Evolutionary conservation across 1,139 yeast species (phyloP), one percentile per base, ranked within the genome.

Genomic region (Pichia inconspicua): DNA sequence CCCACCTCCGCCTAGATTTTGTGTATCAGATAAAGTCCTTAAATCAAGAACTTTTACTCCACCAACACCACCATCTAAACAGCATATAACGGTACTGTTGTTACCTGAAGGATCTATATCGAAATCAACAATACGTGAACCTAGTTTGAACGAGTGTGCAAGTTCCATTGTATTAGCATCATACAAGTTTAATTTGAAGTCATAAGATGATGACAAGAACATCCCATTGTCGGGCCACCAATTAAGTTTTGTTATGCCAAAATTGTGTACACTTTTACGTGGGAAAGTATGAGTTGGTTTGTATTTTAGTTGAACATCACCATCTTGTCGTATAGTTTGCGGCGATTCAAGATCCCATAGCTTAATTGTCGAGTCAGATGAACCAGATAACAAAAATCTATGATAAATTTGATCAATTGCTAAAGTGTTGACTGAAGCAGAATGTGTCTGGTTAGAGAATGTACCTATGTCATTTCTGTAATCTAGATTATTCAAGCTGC

Each of bases 171-270:
- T 69, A 51, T 76, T 75, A 0, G 96, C 76, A 61, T 88, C 96
- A 95, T 96, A 90, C 0, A 88, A 72, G 53, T 83, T 85, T 30
- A 89, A 77, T 0, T 79, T 74, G 51, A 78, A 80, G 61, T 90
- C 97, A 61, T 82, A 87, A 0, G 96, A 86, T 0, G 89, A 80
- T 2, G 89, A 75, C 11, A 88, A 74, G 67, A 89, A 89, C 80
- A 90, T 74, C 1, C 96, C 97, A 27, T 82, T 80, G 63, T 90
- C 97, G 0, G 95, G 90, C 92, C 95, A 90, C 97, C 97, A 90
- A 58, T 75, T 73, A 1, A 87, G 71, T 17, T 78, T 69, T 0
- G 95, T 84, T 0, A 89, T 71, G 0, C 96, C 96, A 62, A 74
- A 88, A 27, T 68, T 65, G 61, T 90, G 97, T 2, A 73, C 82